Conservation (phyloP, 345 rosid genomes). For the Aethionema arabicum region DNA sequence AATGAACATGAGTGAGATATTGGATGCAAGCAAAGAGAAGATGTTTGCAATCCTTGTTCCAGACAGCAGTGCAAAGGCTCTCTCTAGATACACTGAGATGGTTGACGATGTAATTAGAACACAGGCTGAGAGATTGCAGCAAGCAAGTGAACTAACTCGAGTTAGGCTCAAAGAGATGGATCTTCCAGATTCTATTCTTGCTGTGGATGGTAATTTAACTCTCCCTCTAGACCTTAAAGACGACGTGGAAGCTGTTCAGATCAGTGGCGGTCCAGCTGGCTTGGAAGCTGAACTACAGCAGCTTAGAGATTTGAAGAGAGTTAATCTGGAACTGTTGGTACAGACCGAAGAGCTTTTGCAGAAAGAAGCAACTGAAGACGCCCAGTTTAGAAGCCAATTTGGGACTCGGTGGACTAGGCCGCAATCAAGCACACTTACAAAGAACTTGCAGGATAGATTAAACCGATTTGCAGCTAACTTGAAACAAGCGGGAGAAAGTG, state of each 20-base stretch:
- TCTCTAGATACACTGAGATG: conserved; percentile 98
- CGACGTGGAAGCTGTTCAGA: conserved; percentile 95
- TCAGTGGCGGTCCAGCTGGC: conserved; percentile 91
- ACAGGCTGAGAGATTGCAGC: conserved; percentile 95
- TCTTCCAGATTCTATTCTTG: conserved; percentile 93
- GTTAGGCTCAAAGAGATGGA: conserved; percentile 99
- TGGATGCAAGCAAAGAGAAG: conserved; percentile 98
- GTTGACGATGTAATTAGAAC: conserved; percentile 88
- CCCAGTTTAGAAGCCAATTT: conserved; percentile 93
- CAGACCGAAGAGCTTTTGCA: conserved; percentile 96
- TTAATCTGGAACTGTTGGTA: conserved; percentile 84
- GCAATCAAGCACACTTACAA: conserved; percentile 92
- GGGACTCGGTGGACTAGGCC: conserved; percentile 99
- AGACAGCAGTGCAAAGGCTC: conserved; percentile 94
- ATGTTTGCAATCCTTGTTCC: conserved; percentile 93
- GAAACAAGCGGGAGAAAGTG: conserved; percentile 98
- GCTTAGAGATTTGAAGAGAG: conserved; percentile 86
- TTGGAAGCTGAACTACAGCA: conserved; percentile 92
- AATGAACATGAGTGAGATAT: conserved; percentile 72
- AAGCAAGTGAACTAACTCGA: conserved; percentile 90
- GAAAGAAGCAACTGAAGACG: conserved; percentile 92
- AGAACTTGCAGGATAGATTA: conserved; percentile 91
- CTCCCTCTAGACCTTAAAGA: conserved; percentile 81
- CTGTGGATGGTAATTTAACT: conserved; percentile 72
- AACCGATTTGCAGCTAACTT: conserved; percentile 90